Percentiles rank a stretch among this genome's conserved stretches.
Evolutionary conservation across 192 early-diverging fungal genomes (phyloP).

Genomic region (Coemansia sp.): DNA sequence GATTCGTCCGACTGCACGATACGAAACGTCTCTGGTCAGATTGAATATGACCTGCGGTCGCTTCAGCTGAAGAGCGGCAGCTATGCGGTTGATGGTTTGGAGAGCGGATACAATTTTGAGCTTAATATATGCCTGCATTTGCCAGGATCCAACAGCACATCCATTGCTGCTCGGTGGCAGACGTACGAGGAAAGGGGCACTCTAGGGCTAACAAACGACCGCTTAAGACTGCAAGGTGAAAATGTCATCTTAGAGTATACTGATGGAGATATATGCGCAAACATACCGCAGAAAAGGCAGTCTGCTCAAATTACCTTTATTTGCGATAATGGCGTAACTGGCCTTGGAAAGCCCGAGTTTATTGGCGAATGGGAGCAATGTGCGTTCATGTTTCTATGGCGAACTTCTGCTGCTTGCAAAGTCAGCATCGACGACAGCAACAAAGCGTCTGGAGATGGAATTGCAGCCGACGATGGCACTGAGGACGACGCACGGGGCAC

Average conservation of each 20-base stretch:
- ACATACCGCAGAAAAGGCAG: conserved; percentile 19
- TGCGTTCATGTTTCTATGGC: conserved; percentile 58
- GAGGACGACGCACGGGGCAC: background rate
- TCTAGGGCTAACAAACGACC: conserved; percentile 26
- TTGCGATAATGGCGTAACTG: conserved; percentile 30
- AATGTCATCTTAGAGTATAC: conserved; percentile 48
- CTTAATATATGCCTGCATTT: conserved; percentile 43
- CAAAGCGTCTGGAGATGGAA: background rate
- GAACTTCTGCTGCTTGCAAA: conserved; percentile 47
- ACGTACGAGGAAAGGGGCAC: conserved; percentile 15
- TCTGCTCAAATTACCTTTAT: conserved; percentile 46
- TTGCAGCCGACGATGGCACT: background rate
- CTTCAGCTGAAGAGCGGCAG: conserved; percentile 8
- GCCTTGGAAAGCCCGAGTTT: conserved; percentile 40
- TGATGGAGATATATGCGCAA: conserved; percentile 40
- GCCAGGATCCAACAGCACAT: background rate
- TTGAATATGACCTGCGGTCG: conserved; percentile 46
- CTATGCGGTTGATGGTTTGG: conserved; percentile 29
- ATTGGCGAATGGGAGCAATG: conserved; percentile 48
- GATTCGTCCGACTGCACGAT: conserved; percentile 10
- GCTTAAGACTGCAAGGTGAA: conserved; percentile 30
- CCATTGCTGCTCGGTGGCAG: conserved; percentile 20
- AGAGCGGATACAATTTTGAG: conserved; percentile 38
- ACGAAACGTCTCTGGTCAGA: background rate
- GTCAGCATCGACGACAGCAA: background rate